These are phyloP conservation scores for Xylaria palmicola DNA, from an alignment of 495 filamentous ascomycete genomes.

Conservation along the genomic window DNA sequence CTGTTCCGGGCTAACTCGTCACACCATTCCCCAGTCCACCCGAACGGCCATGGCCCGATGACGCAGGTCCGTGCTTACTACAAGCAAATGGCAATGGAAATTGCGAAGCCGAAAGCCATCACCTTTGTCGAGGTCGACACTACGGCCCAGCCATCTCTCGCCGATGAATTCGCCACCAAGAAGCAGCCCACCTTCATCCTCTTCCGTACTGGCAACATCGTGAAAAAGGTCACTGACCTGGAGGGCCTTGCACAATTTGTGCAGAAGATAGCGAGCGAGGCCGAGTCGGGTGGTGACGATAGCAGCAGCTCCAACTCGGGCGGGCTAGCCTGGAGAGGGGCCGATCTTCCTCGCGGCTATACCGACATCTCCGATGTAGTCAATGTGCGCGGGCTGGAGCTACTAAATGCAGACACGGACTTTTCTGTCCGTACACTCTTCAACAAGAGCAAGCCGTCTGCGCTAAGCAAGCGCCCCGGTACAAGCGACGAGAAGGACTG, in stretches of 20 bases:
- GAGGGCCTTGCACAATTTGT: slow-evolving; percentile 65
- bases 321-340: slow-evolving; percentile 64
- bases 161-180: slow-evolving; percentile 68
- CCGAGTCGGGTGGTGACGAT: slow-evolving; percentile 50
- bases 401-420: slow-evolving; percentile 75
- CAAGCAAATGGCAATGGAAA: slow-evolving; percentile 69
- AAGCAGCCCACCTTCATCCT: slow-evolving; percentile 86
- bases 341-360: slow-evolving; percentile 75
- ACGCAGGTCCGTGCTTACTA: slow-evolving; percentile 81
- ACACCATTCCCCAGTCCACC: slow-evolving; percentile 63
- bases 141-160: slow-evolving; percentile 71
- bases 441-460: slow-evolving; percentile 61
- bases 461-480: slow-evolving; percentile 63
- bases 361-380: slow-evolving; percentile 78
- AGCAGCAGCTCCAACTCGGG: slow-evolving; percentile 43
- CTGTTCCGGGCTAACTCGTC: slow-evolving; percentile 26
- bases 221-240: slow-evolving; percentile 66
- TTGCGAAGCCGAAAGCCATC: slow-evolving; percentile 70
- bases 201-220: slow-evolving; percentile 70
- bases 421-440: slow-evolving; percentile 73
- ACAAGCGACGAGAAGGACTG: slow-evolving; percentile 63
- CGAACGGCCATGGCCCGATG: slow-evolving; percentile 84
- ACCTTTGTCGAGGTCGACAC: slow-evolving; percentile 87
- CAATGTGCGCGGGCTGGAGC: slow-evolving; percentile 75
- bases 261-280: slow-evolving; percentile 70